Conservation (phyloP, 768 basidiomycete genomes). For the Pisolithus albus region DNA sequence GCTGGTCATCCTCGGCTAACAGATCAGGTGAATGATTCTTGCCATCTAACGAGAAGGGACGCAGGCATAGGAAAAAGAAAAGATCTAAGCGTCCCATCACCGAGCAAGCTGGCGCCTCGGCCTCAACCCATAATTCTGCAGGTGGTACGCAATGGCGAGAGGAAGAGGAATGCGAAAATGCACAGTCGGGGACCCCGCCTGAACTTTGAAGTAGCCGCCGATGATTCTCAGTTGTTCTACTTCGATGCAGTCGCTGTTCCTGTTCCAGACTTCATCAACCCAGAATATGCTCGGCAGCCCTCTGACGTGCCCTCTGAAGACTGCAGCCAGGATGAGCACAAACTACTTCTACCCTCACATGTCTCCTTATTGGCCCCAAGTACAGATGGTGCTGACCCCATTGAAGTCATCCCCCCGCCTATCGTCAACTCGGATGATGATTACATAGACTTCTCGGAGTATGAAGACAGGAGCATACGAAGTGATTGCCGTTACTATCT, state of each 20-base stretch:
- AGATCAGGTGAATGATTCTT: too few relatives aligned
- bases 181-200: conserved; percentile 23
- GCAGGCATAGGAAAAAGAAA: conserved; percentile 24
- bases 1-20: too few relatives aligned
- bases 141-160: conserved; percentile 12
- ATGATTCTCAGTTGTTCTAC: conserved; percentile 35
- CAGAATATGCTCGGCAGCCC: conserved; percentile 7
- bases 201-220: conserved; percentile 4
- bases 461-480: conserved; percentile 55
- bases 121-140: conserved; percentile 15
- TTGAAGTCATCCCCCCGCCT: conserved; percentile 40
- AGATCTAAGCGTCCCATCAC: conserved; percentile 12
- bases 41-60: conserved; percentile 15
- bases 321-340: conserved; percentile 10
- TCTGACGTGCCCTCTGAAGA: conserved; percentile 8
- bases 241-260: conserved; percentile 41
- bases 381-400: conserved; percentile 28
- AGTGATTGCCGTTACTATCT: not conserved
- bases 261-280: conserved; percentile 20
- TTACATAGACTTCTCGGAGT: conserved; percentile 75
- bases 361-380: conserved; percentile 47
- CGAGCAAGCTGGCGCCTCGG: conserved; percentile 7
- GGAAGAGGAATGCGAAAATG: conserved; percentile 1
- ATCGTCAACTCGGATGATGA: conserved; percentile 43
- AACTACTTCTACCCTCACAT: conserved; percentile 60